Base-by-base conservation (phyloP, 202 grass and related monocot genomes). In the Schoenoplectus tabernaemontani region DNA sequence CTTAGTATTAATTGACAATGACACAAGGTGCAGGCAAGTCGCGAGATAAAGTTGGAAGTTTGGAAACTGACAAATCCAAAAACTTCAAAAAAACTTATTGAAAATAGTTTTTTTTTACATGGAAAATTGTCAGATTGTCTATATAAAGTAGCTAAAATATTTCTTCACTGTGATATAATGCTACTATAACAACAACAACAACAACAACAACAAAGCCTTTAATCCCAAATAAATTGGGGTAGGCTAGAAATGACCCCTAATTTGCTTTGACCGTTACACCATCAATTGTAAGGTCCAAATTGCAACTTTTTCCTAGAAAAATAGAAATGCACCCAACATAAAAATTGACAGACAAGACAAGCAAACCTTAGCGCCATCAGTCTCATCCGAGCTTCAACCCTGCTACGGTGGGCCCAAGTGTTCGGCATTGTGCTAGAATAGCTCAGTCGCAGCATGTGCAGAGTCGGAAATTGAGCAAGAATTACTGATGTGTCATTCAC, bases 401-500 rank as follows among this genome's bases (percentile, higher is more conserved):
- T 41, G 9, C 2, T 54, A 22, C 46, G 75, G 5, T 54, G 15
- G 8, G 24, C n/a, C 75, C 75, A 78, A 9, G 23, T 59, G 51
- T 78, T 47, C 5, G 74, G 51, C 73, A 78, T 78, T n/a, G 50
- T 22, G 30, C 53, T 33, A 57, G 15, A 16, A 63, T 62, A 80
- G 16, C 44, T 44, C 6, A 20, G 57, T 17, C 63, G 54, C 9
- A 48, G 17, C 0, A 24, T 32, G 8, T 20, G 46, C 22, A 69
- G 32, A 50, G 5, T 74, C 37, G 15, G 43, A 24, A 90, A 97
- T 51, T 43, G 78, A 4, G 87, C 65, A 28, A 93, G 87, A 42
- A 93, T 65, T 15, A 78, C 82, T 44, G 83, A 63, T 36, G 91
- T 87, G 61, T 87, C 82, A 84, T 93, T 89, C 4, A 88, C 78